Evolutionary conservation across 768 basidiomycete species (phyloP).

Genomic region (Boletus speciosus): DNA sequence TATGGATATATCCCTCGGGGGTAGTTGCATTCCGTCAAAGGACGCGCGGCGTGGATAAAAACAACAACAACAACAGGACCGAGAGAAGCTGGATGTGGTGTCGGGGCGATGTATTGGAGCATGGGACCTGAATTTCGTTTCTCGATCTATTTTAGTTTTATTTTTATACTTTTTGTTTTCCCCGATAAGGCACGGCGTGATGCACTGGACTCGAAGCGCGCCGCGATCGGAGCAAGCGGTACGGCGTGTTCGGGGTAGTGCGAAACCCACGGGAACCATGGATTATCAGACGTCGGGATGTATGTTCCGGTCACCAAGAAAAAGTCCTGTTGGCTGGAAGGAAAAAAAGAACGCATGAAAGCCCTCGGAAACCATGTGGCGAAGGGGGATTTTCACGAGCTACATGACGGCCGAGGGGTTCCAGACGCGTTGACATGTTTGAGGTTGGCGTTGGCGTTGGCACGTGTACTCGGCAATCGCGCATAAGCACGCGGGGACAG

Average conservation of each 20-base stretch:
- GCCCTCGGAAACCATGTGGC: not conserved
- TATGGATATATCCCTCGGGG: not conserved
- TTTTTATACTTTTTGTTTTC: not conserved
- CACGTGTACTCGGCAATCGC: not conserved
- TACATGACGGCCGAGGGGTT: not conserved
- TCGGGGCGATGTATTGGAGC: not conserved
- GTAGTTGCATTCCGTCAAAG: conserved; percentile 2
- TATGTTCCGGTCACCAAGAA: not conserved
- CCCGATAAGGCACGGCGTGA: not conserved
- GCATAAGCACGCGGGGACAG: not conserved
- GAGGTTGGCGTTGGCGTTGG: conserved; percentile 3
- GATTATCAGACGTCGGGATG: conserved; percentile 1
- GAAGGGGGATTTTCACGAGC: not conserved
- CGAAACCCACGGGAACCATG: conserved; percentile 1
- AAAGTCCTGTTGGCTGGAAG: not conserved
- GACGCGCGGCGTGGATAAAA: not conserved
- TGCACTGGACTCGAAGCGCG: not conserved
- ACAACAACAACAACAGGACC: not conserved
- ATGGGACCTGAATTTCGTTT: not conserved
- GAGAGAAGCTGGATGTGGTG: not conserved
- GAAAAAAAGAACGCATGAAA: not conserved
- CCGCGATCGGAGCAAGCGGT: not conserved
- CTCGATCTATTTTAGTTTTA: not conserved
- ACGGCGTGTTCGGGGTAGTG: not conserved
- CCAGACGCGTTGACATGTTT: conserved; percentile 6